phyloP scores from a whole-genome alignment of 2,329 filamentous ascomycete species.

The Claviceps citrina region DNA sequence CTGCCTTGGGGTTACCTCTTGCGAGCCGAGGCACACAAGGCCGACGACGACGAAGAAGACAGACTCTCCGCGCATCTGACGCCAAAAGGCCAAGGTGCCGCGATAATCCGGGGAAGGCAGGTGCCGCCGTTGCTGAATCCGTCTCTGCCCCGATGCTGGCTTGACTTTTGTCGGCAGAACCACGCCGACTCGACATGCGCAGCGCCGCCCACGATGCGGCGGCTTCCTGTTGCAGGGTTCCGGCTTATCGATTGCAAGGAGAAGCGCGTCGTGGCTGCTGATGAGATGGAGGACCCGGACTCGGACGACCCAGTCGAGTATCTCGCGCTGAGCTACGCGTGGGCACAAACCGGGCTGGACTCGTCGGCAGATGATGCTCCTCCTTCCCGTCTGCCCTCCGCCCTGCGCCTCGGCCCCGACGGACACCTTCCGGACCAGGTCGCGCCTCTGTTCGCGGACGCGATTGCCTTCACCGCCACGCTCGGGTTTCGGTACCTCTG shows the following conservation, averaged over 20 bases:
- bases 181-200: conserved; percentile 14
- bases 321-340: conserved; percentile 22
- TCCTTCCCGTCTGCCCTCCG: neutral
- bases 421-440: conserved; percentile 13
- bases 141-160: conserved; percentile 18
- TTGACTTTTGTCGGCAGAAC: conserved; percentile 19
- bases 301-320: conserved; percentile 13
- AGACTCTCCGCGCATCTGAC: conserved; percentile 6
- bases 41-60: conserved; percentile 12
- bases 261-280: conserved; percentile 15
- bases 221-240: conserved; percentile 13
- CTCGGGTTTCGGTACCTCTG: conserved; percentile 24
- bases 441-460: conserved; percentile 18
- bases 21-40: too few species aligned
- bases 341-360: conserved; percentile 11
- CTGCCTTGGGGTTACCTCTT: conserved; percentile 24
- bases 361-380: conserved; percentile 6
- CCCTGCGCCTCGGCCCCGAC: neutral
- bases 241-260: conserved; percentile 19
- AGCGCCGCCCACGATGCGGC: conserved; percentile 2
- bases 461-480: conserved; percentile 16
- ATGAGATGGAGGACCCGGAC: conserved; percentile 15
- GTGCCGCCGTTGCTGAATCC: conserved; percentile 17
- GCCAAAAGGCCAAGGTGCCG: conserved; percentile 6
- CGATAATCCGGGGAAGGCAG: conserved; percentile 18